phyloP scores from a whole-genome alignment of 1,139 yeast genomes.

The Arxiozyma heterogenica region DNA sequence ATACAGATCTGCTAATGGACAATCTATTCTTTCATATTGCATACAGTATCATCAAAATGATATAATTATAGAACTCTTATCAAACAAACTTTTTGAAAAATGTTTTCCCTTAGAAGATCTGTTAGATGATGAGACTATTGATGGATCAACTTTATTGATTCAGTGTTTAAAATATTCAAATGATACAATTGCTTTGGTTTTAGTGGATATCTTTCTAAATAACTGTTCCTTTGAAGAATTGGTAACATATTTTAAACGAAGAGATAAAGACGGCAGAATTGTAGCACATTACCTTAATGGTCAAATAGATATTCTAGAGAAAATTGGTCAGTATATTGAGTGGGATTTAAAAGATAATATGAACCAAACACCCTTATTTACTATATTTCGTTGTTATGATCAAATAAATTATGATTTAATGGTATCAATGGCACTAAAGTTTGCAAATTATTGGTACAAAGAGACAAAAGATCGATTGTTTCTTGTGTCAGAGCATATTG shows the following conservation, averaged over 20 bases:
- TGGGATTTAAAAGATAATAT: slow-evolving; percentile 66
- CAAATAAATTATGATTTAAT: slow-evolving; percentile 52
- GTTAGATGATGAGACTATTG: slow-evolving; percentile 49
- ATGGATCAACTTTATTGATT: slow-evolving; percentile 48
- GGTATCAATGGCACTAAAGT: slow-evolving; percentile 39
- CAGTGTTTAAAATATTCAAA: slow-evolving; percentile 53
- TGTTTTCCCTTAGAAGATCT: slow-evolving; percentile 60
- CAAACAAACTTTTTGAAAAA: slow-evolving; percentile 34
- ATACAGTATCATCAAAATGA: slow-evolving; percentile 37
- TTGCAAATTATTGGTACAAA: slow-evolving; percentile 38
- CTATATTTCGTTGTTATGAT: slow-evolving; percentile 74
- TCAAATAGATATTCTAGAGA: slow-evolving; percentile 43
- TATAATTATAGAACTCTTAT: slow-evolving; percentile 38
- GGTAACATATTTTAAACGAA: slow-evolving; percentile 40
- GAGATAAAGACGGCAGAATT: slow-evolving; percentile 45
- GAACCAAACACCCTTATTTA: slow-evolving; percentile 73
- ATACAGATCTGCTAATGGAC: slow-evolving; percentile 55
- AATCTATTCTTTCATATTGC: slow-evolving; percentile 54
- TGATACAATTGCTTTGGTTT: slow-evolving; percentile 37
- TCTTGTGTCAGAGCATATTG: slow-evolving; percentile 53
- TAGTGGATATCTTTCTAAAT: slow-evolving; percentile 40
- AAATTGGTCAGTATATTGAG: slow-evolving; percentile 49
- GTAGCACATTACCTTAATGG: slow-evolving; percentile 71
- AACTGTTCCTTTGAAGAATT: slow-evolving; percentile 42
- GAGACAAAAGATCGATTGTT: slow-evolving; percentile 26